A percentile compares a stretch with the other conserved stretches of the same genome.
Conservation (phyloP, 176 grass and related monocot species). For the Phoenix roebelenii region DNA sequence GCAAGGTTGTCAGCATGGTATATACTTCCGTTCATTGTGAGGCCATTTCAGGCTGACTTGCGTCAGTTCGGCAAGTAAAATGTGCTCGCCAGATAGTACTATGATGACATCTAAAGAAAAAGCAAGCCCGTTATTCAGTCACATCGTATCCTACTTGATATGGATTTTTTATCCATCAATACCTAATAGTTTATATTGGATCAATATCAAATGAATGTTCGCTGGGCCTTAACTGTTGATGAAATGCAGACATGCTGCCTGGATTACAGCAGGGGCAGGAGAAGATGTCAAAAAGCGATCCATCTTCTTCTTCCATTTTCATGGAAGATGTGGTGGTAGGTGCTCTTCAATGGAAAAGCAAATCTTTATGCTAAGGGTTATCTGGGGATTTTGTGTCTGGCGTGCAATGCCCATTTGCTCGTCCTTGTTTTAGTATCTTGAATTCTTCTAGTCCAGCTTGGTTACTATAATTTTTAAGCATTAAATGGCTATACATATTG, state of each 20-base stretch:
- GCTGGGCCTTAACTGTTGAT: not conserved
- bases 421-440: no score
- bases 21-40: not conserved
- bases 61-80: constrained; percentile 90
- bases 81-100: constrained; percentile 79
- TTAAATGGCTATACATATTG: no score
- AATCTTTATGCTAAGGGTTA: no score
- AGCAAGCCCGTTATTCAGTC: constrained; percentile 93
- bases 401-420: no score
- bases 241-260: constrained; percentile 69
- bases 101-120: constrained; percentile 75
- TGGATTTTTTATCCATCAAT: not conserved
- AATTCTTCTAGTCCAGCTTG: no score
- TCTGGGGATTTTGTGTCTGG: no score
- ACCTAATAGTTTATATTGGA: no score
- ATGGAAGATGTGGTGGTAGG: constrained; percentile 95
- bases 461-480: no score
- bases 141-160: constrained; percentile 56
- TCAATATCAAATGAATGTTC: no score
- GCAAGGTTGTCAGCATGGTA: no score
- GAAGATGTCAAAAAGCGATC: constrained; percentile 98
- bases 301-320: constrained; percentile 61
- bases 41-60: constrained; percentile 58
- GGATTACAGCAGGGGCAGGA: constrained; percentile 87
- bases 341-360: not conserved